These are phyloP conservation scores for Canavalia gladiata DNA, from an alignment of 306 rosid genomes.

Conservation along the genomic window DNA sequence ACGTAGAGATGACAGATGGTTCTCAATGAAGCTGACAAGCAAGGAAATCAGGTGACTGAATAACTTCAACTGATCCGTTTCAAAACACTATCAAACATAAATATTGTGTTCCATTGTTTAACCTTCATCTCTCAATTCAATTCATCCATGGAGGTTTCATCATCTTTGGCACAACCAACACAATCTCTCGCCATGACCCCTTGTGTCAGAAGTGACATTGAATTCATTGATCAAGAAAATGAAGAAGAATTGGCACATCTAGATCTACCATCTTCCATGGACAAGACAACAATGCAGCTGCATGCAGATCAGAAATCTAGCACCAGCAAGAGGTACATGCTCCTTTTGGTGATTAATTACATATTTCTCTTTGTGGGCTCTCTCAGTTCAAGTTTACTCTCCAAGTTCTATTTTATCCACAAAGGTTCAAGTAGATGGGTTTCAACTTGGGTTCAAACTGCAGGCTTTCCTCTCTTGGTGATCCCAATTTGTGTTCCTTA, in stretches of 20 bases:
- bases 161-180: not conserved
- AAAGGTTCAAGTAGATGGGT: slow-evolving; percentile 75
- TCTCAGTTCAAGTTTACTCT: slow-evolving; percentile 66
- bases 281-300: slow-evolving; percentile 18
- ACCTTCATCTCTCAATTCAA: not conserved
- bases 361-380: slow-evolving; percentile 67
- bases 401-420: slow-evolving; percentile 75
- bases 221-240: slow-evolving; percentile 29
- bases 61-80: not conserved
- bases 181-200: slow-evolving; percentile 26
- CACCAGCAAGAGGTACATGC: slow-evolving; percentile 51
- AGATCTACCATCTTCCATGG: not conserved
- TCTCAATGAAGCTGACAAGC: not conserved
- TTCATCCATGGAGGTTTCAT: not conserved
- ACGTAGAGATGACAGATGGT: slow-evolving; percentile 27
- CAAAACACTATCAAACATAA: not conserved
- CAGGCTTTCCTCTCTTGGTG: slow-evolving; percentile 72
- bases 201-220: slow-evolving; percentile 26
- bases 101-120: not conserved
- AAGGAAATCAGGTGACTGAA: not conserved
- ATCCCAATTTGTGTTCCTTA: slow-evolving; percentile 59
- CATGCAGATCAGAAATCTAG: slow-evolving; percentile 55
- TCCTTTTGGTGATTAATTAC: slow-evolving; percentile 62
- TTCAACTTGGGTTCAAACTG: slow-evolving; percentile 73
- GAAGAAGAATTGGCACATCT: not conserved